phyloP scores from a whole-genome alignment of 495 filamentous ascomycete genomes.

The Xeromyces bisporus region DNA sequence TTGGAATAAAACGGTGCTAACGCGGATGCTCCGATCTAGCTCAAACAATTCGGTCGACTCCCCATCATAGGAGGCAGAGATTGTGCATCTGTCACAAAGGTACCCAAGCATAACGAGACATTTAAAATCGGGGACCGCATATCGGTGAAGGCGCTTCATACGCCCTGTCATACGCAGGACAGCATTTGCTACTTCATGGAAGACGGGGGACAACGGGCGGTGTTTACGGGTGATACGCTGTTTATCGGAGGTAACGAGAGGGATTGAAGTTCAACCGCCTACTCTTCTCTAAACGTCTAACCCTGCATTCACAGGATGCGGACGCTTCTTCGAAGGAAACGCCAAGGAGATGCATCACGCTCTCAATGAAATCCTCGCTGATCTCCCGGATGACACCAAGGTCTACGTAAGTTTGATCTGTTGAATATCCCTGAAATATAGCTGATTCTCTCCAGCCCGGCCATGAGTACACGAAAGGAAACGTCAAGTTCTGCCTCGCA shows the following conservation, averaged over 20 bases:
- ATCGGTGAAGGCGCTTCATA: slow-evolving; percentile 75
- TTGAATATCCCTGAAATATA: background rate
- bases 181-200: slow-evolving; percentile 87
- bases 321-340: slow-evolving; percentile 92
- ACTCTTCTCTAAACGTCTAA: slow-evolving; percentile 1
- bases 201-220: slow-evolving; percentile 61
- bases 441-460: slow-evolving; percentile 42
- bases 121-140: slow-evolving; percentile 77
- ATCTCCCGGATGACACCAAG: slow-evolving; percentile 77
- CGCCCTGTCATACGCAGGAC: slow-evolving; percentile 95
- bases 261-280: background rate
- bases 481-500: slow-evolving; percentile 68
- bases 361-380: slow-evolving; percentile 66
- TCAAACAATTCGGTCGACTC: slow-evolving; percentile 45
- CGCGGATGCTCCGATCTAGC: too few species aligned
- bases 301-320: slow-evolving; percentile 46
- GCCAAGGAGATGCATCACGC: slow-evolving; percentile 84
- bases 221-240: slow-evolving; percentile 92
- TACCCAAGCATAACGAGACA: slow-evolving; percentile 51
- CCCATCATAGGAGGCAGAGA: slow-evolving; percentile 77
- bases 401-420: slow-evolving; percentile 54
- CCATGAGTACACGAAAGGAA: slow-evolving; percentile 94
- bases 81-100: slow-evolving; percentile 61
- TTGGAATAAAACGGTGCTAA: background rate
- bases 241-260: slow-evolving; percentile 64